phyloP scores from a whole-genome alignment of 2,329 filamentous ascomycete species.

The Penicillium thymicola region DNA sequence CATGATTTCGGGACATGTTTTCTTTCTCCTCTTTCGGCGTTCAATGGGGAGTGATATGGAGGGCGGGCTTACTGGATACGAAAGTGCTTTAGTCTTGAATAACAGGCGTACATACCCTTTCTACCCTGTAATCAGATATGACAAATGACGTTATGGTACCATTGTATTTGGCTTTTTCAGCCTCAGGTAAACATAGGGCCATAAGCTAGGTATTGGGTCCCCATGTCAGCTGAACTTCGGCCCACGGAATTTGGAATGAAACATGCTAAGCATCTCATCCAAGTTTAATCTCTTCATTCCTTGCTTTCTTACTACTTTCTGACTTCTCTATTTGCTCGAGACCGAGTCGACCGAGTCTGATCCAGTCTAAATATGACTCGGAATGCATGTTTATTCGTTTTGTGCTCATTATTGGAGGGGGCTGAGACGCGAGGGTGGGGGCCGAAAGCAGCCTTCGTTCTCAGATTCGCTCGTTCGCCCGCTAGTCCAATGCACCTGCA shows the following conservation, averaged over 20 bases:
- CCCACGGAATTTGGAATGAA: not conserved
- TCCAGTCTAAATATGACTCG: not conserved
- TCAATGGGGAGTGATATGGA: conserved; percentile 29
- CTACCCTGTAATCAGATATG: conserved; percentile 2
- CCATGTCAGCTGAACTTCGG: conserved; percentile 14
- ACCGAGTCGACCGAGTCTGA: not conserved
- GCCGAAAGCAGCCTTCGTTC: conserved; percentile 7
- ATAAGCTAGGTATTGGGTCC: not conserved
- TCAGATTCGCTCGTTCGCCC: conserved; percentile 12
- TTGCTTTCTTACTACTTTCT: not conserved
- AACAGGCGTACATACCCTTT: conserved; percentile 30
- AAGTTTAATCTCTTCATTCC: not conserved
- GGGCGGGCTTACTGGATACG: conserved; percentile 32
- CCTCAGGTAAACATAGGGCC: not conserved
- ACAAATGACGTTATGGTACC: not conserved
- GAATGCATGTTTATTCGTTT: not conserved
- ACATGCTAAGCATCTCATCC: not conserved
- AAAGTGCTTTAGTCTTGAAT: conserved; percentile 28
- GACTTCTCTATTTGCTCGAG: not conserved
- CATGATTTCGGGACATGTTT: conserved; percentile 7
- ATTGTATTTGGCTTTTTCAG: conserved; percentile 4
- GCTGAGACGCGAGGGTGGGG: conserved; percentile 18
- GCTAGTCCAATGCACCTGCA: conserved; percentile 22
- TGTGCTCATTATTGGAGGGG: conserved; percentile 3
- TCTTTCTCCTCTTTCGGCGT: conserved; percentile 33